Evolutionary conservation across 2,329 filamentous ascomycete genomes (phyloP).

Genomic region (Knoxdaviesia proteae): DNA sequence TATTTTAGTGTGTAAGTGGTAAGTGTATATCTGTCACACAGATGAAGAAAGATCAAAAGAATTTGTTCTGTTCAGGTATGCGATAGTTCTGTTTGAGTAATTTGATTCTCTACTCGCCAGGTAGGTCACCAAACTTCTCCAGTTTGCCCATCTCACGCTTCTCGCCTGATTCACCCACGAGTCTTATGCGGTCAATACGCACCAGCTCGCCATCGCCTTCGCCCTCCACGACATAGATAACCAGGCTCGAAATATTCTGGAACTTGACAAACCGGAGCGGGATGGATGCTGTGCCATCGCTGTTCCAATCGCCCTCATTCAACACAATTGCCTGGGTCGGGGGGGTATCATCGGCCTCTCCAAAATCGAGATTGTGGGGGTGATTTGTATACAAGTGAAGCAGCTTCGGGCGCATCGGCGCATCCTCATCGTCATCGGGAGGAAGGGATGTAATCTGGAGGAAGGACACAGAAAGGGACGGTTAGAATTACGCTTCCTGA

Average conservation of each 20-base stretch:
- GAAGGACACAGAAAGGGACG: background rate
- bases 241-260: constrained; percentile 73
- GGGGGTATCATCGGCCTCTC: constrained; percentile 74
- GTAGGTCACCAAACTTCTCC: constrained; percentile 75
- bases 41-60: too few relatives aligned
- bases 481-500: too few relatives aligned
- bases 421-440: constrained; percentile 48
- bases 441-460: constrained; percentile 67
- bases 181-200: constrained; percentile 54
- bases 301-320: constrained; percentile 59
- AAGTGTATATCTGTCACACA: too few relatives aligned
- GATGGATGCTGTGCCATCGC: constrained; percentile 51
- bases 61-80: too few relatives aligned
- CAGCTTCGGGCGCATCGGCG: constrained; percentile 60
- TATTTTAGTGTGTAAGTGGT: too few relatives aligned
- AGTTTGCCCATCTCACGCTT: constrained; percentile 87
- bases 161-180: constrained; percentile 79
- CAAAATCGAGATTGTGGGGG: constrained; percentile 78
- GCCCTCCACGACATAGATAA: constrained; percentile 75
- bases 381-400: constrained; percentile 78
- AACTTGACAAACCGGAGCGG: constrained; percentile 86
- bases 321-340: constrained; percentile 66
- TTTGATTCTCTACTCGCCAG: constrained; percentile 27
- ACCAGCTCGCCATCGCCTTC: constrained; percentile 59
- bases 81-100: background rate